Percentiles rank a stretch among this genome's conserved stretches.
These are phyloP conservation scores for Verruconis gallopava DNA, from an alignment of 2,329 filamentous ascomycete genomes.

Conservation along the genomic window DNA sequence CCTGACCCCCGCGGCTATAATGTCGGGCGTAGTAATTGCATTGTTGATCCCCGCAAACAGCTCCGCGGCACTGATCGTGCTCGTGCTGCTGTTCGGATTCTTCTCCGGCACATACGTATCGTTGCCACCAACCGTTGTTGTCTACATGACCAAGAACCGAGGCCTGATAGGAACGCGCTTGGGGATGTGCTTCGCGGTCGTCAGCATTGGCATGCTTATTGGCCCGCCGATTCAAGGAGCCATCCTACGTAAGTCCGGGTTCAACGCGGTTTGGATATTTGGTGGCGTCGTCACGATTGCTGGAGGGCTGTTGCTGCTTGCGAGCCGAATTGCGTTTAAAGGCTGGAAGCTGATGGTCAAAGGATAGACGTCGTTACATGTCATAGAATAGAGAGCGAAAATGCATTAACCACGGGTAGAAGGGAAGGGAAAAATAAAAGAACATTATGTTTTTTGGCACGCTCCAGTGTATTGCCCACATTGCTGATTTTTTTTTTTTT, in stretches of 20 bases:
- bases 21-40: conserved; percentile 7
- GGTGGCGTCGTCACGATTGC: conserved; percentile 22
- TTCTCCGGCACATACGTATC: conserved; percentile 35
- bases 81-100: conserved; percentile 35
- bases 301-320: conserved; percentile 10
- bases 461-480: too few relatives aligned
- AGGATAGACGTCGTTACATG: too few relatives aligned
- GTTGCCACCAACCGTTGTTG: conserved; percentile 33
- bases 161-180: conserved; percentile 38
- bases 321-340: conserved; percentile 7
- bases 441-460: too few relatives aligned
- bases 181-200: conserved; percentile 41
- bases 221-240: conserved; percentile 46
- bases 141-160: conserved; percentile 28
- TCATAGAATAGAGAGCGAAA: too few relatives aligned
- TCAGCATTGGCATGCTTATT: conserved; percentile 38
- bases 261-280: conserved; percentile 30
- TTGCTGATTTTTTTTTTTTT: too few relatives aligned
- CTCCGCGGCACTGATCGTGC: conserved; percentile 26
- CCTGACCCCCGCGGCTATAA: conserved; percentile 7
- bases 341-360: conserved; percentile 8
- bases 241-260: conserved; percentile 35
- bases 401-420: too few relatives aligned
- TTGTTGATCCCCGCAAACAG: conserved; percentile 26
- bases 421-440: too few relatives aligned